These are phyloP conservation scores for Phaeophleospora eucalypticola DNA, from an alignment of 2,329 filamentous ascomycete species.

Conservation along the genomic window DNA sequence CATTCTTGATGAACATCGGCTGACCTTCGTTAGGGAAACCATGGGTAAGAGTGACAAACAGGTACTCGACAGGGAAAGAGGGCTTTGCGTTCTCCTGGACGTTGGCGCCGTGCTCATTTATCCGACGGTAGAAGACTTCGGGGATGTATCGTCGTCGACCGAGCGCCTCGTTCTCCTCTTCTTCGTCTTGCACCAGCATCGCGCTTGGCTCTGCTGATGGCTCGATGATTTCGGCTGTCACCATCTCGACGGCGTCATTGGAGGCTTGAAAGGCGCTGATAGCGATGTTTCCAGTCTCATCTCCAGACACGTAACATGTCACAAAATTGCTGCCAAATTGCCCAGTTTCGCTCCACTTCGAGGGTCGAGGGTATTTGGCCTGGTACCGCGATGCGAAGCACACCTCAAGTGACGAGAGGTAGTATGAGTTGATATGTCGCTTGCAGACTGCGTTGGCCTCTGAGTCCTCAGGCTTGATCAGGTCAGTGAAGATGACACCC, in stretches of 20 bases:
- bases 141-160: conserved; percentile 81
- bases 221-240: conserved; percentile 88
- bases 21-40: conserved; percentile 69
- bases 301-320: conserved; percentile 91
- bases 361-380: conserved; percentile 79
- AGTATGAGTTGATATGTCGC: conserved; percentile 92
- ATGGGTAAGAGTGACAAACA: conserved; percentile 92
- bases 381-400: conserved; percentile 84
- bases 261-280: conserved; percentile 93
- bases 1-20: conserved; percentile 70
- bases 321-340: conserved; percentile 95
- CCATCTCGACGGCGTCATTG: conserved; percentile 95
- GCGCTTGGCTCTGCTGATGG: conserved; percentile 87
- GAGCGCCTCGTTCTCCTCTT: conserved; percentile 67
- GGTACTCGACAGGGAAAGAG: conserved; percentile 91
- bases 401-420: conserved; percentile 86
- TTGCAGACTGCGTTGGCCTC: conserved; percentile 86
- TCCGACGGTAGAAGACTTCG: conserved; percentile 90
- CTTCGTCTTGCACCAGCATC: conserved; percentile 92
- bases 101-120: conserved; percentile 94
- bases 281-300: conserved; percentile 80
- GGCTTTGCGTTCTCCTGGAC: conserved; percentile 98
- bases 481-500: conserved; percentile 91
- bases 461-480: conserved; percentile 66
- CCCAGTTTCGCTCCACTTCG: conserved; percentile 95